Conservation (phyloP, 768 basidiomycete species). For the Exsudoporus frostii region DNA sequence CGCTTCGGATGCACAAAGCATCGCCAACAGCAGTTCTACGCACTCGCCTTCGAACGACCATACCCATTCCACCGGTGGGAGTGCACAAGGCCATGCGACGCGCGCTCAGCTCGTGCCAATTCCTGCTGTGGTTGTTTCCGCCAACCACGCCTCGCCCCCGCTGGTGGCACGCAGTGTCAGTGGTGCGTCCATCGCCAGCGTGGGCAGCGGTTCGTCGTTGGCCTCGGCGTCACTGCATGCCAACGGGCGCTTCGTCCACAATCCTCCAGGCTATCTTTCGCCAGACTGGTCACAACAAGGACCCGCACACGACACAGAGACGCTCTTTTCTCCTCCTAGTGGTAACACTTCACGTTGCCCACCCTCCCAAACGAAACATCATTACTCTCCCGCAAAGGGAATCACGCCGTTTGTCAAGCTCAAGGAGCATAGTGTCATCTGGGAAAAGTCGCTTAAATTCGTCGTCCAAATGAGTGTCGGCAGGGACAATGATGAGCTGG, state of each 20-base stretch:
- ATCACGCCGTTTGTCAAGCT: constrained; percentile 58
- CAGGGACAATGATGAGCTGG: constrained; percentile 44
- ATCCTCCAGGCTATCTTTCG: constrained; percentile 23
- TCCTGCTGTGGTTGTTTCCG: constrained; percentile 30
- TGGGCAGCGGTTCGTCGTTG: constrained; percentile 21
- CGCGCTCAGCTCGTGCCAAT: constrained; percentile 9
- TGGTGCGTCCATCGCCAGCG: constrained; percentile 20
- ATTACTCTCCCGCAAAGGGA: constrained; percentile 48
- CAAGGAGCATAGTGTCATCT: constrained; percentile 60
- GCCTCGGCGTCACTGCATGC: constrained; percentile 9
- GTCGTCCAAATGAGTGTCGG: constrained; percentile 61
- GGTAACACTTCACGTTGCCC: not conserved
- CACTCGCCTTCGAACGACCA: constrained; percentile 24
- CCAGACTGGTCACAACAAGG: constrained; percentile 25
- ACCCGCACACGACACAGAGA: not conserved
- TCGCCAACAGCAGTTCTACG: constrained; percentile 25
- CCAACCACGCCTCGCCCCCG: constrained; percentile 13
- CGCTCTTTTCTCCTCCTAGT: not conserved
- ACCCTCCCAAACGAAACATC: not conserved
- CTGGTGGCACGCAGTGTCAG: constrained; percentile 16
- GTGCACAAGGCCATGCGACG: not conserved
- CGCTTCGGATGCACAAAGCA: constrained; percentile 27
- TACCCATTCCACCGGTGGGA: not conserved
- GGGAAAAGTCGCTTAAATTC: constrained; percentile 56
- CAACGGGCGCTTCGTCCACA: constrained; percentile 1